Conservation (phyloP, 345 rosid species). For the Salix koriyanagi region DNA sequence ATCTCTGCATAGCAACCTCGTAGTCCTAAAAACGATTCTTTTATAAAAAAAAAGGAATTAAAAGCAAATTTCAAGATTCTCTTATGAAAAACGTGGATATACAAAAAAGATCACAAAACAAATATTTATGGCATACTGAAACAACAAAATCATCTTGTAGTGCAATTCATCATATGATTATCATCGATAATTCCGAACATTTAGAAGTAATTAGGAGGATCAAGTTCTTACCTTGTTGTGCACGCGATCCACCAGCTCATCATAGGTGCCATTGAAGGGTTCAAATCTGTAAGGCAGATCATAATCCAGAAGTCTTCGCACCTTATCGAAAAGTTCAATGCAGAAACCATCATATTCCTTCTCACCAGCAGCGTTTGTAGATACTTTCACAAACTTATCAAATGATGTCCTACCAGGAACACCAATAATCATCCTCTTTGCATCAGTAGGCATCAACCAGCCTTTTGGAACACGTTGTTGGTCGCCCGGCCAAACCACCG, state of each 20-base stretch:
- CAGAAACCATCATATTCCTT: slow-evolving; percentile 34
- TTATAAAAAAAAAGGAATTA: no score
- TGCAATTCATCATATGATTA: no score
- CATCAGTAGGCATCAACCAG: slow-evolving; percentile 30
- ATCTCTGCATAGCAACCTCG: no score
- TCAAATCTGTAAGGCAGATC: slow-evolving; percentile 22
- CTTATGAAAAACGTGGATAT: no score
- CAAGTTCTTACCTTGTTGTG: slow-evolving; percentile 39
- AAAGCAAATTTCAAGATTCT: no score
- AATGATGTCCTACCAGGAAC: slow-evolving; percentile 27
- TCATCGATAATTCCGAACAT: no score
- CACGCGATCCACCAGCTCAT: slow-evolving; percentile 35
- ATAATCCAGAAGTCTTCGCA: slow-evolving; percentile 9
- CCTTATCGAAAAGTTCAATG: slow-evolving; percentile 37
- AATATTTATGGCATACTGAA: no score
- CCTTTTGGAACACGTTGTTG: slow-evolving; percentile 28
- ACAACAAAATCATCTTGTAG: no score
- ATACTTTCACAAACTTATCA: slow-evolving; percentile 35
- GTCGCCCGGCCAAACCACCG: slow-evolving; percentile 39
- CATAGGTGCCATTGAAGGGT: slow-evolving; percentile 35
- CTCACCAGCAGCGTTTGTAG: slow-evolving; percentile 1
- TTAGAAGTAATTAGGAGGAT: background rate
- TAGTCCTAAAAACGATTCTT: no score
- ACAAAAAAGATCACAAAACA: no score
- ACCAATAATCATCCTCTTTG: slow-evolving; percentile 39